Base-by-base conservation (phyloP, 495 filamentous ascomycete species). In the Penicillium longicatenatum region DNA sequence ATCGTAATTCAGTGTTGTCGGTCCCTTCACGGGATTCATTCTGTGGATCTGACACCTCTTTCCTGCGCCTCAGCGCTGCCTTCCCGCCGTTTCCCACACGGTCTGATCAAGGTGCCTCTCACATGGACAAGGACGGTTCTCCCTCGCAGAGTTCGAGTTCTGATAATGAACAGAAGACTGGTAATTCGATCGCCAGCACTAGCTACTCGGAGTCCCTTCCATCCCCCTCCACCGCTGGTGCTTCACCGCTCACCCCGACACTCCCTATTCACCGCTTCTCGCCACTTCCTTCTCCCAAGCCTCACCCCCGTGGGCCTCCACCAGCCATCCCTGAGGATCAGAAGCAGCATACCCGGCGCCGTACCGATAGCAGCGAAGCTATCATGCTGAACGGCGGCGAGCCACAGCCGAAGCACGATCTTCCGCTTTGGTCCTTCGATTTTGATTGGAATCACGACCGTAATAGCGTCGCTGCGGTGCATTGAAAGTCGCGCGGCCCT, bases 181-280 rank as follows among this genome's bases (percentile, higher is more conserved):
- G 63, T 57, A 68, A 67, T 48, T 71, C 69, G 17, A 55, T 62
- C 47, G 59, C 60, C 50, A 79, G 75, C 57, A 50, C 67, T 42
- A 61, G 62, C 19, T 78, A 72, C 51, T 70, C 75, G 21, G 73
- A 76, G 52, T 75, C 70, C 35, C 65, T 76, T 10, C 70, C 75
- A 3, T 76, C 75, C 4, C 71, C 77, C 7, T 55, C 73, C 41
- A 75, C 72, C 20, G 72, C 69, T 46, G 64, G 60, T 33, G 70
- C 73, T 14, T 80, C 77, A n/a, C 77, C 77, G 8, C 50, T 78
- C 44, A 77, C 77, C 12, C 75, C 77, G 16, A 75, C 74, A 17
- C 71, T 78, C 29, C 77, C 76, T 24, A 74, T 74, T 42, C 70
- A 78, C 59, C 74, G 77, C 14, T 77, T 77, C 63, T 76, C 77